These are phyloP conservation scores for Colletotrichum falcatum DNA, from an alignment of 2,329 filamentous ascomycete genomes.

Conservation along the genomic window DNA sequence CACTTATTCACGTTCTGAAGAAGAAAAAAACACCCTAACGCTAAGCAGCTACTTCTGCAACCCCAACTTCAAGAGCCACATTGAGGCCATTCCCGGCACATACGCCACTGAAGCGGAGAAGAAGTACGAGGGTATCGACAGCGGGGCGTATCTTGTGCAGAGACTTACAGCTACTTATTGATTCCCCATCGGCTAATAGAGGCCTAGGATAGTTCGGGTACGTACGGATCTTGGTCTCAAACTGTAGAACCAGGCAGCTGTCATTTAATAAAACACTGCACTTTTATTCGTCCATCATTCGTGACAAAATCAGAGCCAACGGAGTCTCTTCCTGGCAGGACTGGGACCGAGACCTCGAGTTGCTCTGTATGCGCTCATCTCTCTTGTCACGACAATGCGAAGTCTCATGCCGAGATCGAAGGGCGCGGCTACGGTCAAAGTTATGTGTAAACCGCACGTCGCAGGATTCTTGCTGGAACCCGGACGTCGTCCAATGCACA, in stretches of 20 bases:
- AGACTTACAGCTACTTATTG: constrained; percentile 81
- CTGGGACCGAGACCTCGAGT: no score
- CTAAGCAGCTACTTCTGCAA: constrained; percentile 84
- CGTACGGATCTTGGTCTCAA: background rate
- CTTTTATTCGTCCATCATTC: background rate
- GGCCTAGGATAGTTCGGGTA: background rate
- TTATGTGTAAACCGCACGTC: no score
- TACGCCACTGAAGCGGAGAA: constrained; percentile 73
- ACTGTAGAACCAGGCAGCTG: constrained; percentile 36
- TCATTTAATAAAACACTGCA: background rate
- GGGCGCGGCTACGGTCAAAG: no score
- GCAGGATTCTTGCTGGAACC: no score
- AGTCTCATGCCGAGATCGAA: no score
- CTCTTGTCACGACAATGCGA: no score
- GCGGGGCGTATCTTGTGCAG: constrained; percentile 84
- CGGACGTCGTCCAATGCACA: no score
- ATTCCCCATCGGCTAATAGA: constrained; percentile 4
- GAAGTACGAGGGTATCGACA: constrained; percentile 83
- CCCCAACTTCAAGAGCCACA: constrained; percentile 79
- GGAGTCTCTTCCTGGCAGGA: no score
- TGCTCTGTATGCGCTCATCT: no score
- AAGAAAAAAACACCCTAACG: constrained; percentile 3
- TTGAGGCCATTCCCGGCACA: constrained; percentile 86
- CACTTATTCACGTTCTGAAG: constrained; percentile 1
- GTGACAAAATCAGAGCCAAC: background rate